Conservation (phyloP, 768 basidiomycete genomes). For the Porphyrellus cyaneotinctus region DNA sequence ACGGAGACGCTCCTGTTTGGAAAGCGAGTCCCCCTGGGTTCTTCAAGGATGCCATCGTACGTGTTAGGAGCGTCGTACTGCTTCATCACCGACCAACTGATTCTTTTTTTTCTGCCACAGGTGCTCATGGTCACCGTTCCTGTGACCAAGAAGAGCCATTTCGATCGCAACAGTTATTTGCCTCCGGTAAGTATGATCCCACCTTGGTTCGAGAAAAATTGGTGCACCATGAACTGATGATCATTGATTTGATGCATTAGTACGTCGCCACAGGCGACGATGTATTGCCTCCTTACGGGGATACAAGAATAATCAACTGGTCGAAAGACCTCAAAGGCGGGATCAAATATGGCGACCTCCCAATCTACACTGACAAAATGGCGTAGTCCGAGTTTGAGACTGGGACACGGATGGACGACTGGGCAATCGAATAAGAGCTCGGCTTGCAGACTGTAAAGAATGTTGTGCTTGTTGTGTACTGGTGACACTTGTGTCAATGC, state of each 20-base stretch:
- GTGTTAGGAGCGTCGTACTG: constrained; percentile 5
- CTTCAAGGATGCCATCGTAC: constrained; percentile 36
- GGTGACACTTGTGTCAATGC: constrained; percentile 10
- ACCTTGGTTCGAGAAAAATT: not conserved
- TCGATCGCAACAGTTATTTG: constrained; percentile 40
- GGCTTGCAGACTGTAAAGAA: not conserved
- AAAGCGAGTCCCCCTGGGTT: constrained; percentile 39
- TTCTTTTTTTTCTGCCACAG: constrained; percentile 22
- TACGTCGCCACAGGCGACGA: constrained; percentile 40
- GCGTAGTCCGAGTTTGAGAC: constrained; percentile 1
- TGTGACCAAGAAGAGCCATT: constrained; percentile 26
- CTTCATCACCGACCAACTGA: not conserved
- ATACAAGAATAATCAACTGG: constrained; percentile 24
- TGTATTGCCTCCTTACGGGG: constrained; percentile 29
- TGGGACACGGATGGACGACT: not conserved
- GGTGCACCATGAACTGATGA: not conserved
- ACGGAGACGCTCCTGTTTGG: constrained; percentile 36
- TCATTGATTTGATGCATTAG: constrained; percentile 21
- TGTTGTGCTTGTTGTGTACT: not conserved
- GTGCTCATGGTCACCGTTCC: constrained; percentile 40
- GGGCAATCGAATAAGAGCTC: constrained; percentile 8
- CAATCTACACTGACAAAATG: constrained; percentile 38
- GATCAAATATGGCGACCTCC: constrained; percentile 36
- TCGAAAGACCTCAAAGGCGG: constrained; percentile 27
- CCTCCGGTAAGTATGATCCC: constrained; percentile 37